Conservation (phyloP, 257 asterid species). For the Nicotiana sylvestris region DNA sequence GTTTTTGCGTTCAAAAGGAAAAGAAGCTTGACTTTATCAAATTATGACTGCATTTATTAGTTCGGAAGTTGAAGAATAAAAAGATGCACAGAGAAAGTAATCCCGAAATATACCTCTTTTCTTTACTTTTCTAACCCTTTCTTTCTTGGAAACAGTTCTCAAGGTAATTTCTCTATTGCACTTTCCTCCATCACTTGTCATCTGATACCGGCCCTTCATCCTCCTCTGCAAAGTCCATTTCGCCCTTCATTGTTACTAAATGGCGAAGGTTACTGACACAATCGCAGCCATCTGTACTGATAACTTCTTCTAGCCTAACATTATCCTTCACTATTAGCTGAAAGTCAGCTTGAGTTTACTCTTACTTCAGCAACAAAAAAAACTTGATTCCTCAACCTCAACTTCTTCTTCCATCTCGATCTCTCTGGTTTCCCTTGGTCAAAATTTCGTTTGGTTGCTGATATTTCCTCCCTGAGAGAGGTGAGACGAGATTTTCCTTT, state of each 20-base stretch:
- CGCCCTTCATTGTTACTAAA: too few relatives aligned
- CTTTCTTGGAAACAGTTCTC: not conserved
- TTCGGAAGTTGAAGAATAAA: not conserved
- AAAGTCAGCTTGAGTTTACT: not conserved
- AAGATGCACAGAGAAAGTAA: not conserved
- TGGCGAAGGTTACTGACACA: too few relatives aligned
- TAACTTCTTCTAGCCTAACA: too few relatives aligned
- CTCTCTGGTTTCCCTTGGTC: not conserved
- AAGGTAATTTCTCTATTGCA: not conserved
- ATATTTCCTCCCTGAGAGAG: not conserved
- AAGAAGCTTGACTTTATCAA: not conserved
- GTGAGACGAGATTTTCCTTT: not conserved
- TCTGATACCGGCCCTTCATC: not conserved
- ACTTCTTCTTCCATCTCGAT: not conserved
- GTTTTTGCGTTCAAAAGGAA: not conserved
- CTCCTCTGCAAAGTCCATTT: not conserved
- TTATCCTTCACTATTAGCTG: not conserved
- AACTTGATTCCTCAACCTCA: not conserved
- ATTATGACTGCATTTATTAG: not conserved
- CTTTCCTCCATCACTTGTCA: not conserved
- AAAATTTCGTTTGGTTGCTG: not conserved
- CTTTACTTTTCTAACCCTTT: not conserved
- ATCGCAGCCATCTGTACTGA: too few relatives aligned
- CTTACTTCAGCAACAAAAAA: not conserved
- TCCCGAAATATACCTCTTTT: not conserved